These are phyloP conservation scores for Fallopia convolvulus DNA, from an alignment of 148 eudicot genomes.

Conservation along the genomic window DNA sequence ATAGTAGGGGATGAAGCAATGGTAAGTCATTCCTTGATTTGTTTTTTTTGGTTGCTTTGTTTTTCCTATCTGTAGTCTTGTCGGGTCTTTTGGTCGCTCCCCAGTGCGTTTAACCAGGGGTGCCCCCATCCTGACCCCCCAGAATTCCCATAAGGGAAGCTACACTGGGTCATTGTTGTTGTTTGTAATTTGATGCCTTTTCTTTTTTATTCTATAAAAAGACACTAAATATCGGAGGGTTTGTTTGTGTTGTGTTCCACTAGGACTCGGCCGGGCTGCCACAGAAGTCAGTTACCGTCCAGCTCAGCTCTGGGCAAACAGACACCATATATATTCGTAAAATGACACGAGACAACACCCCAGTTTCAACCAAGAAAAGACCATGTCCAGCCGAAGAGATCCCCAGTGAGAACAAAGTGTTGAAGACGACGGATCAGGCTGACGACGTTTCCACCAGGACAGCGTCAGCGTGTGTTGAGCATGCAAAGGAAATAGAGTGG, in stretches of 20 bases:
- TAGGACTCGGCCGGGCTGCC: conserved; percentile 64
- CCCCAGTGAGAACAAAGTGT: conserved; percentile 29
- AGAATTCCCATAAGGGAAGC: too few species aligned
- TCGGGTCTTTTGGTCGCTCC: too few species aligned
- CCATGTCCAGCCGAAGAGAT: conserved; percentile 27
- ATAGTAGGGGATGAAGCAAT: conserved; percentile 38
- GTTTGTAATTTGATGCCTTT: background rate
- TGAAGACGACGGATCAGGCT: conserved; percentile 34
- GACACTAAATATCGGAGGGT: background rate
- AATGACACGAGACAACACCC: conserved; percentile 29
- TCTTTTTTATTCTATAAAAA: background rate
- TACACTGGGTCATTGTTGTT: too few species aligned
- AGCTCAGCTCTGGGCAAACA: conserved; percentile 42
- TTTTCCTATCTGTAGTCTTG: too few species aligned
- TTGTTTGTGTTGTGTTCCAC: background rate
- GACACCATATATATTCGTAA: conserved; percentile 53
- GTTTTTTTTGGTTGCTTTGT: too few species aligned
- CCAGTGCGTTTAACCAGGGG: too few species aligned
- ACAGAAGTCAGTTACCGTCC: conserved; percentile 44
- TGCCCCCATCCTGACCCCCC: too few species aligned
- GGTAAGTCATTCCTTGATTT: conserved; percentile 29
- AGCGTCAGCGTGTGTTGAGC: conserved; percentile 25
- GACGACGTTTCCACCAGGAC: conserved; percentile 18
- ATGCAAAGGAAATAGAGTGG: conserved; percentile 56
- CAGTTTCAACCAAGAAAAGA: conserved; percentile 46